Base-by-base conservation (phyloP, 768 basidiomycete species). In the Russula dissimulans region DNA sequence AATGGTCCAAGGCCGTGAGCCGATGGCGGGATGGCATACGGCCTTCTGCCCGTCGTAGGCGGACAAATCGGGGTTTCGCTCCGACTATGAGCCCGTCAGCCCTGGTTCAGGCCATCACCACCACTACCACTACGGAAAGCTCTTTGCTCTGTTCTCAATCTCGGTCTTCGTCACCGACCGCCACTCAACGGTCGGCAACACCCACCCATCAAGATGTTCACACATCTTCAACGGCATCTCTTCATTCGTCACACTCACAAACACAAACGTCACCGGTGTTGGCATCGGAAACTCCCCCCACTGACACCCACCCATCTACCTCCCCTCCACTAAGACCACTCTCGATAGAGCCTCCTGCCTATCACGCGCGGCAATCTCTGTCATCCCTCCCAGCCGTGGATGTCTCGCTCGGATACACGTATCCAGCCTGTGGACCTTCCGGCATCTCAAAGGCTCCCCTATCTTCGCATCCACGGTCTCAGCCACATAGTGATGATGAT, bases 21-120 rank as follows among this genome's bases (percentile, higher is more conserved):
- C 78, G 85, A 46, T 91, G 88, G 88, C 82, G 77, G 63, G 81
- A 79, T 3, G 83, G 84, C 54, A 78, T 81, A 10, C 81, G 82
- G 31, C 76, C 80, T 58, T 73, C 80, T n/a, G 81, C 82, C 8
- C 80, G 86, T 41, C 81, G 82, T 51, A 77, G 88, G 57, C 73
- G 79, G 60, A 77, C 58, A 29, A 69, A 68, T 42, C 68, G 66
- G 14, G 32, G 49, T 47, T 31, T 59, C 3, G 34, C 62, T 0
- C 14, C 39, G 5, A 9, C 56, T 1, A 18, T 47, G 11, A 67
- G 55, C 5, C 50, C 43, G 14, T 29, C 47, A 32, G 61, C 62
- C 32, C 36, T 38, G 4, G 18, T 12, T 12, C 29, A 15, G 26
- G 22, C 22, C 22, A 26, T 26, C 22, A 26, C 22, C 22, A 26